Evolutionary conservation across 306 rosid genomes (phyloP), one percentile per base, ranked within the genome.

Genomic region (Dryas octopetala): DNA sequence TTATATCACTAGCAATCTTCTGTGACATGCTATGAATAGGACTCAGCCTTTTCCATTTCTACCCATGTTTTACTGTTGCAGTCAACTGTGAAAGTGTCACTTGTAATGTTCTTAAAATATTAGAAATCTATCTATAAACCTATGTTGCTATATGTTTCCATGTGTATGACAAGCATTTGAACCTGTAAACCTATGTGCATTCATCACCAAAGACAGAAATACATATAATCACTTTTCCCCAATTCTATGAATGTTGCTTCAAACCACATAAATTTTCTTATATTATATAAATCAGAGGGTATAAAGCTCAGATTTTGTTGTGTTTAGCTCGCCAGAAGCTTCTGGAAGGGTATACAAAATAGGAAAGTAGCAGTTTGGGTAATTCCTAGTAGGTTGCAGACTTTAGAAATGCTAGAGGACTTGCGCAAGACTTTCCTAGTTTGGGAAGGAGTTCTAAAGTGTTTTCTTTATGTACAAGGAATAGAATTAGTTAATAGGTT

Each of bases 11-110:
- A 32, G 38, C 38, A 17, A 28, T 55, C 12, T 55, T n/a, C n/a
- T 55, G 61, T 54, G 60, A 54, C 60, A 55, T 55, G 38, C 61
- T n/a, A 55, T n/a, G 61, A 55, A 54, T 54, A 54, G 28, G 61
- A 55, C 61, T 55, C 19, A 28, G 32, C 61, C 15, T 55, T 5
- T 6, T 55, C 19, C 17, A 52, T 55, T 32, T 32, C 38, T 32
- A 32, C 1, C 38, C 38, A 32, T 32, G 38, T 32, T 32, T 2
- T 2, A 32, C 7, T 7, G 61, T 55, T 55, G n/a, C 61, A 55
- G 16, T 52, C 57, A 52, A 52, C 57, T 52, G 57, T 4, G 38
- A 52, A 52, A 52, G 17, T 14, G 57, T 7, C 17, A 2, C 57
- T 52, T 5, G 17, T 52, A 14, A 6, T 52, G 57, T 16, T 52